Conservation (phyloP, 306 rosid species). For the Clitoria ternatea region DNA sequence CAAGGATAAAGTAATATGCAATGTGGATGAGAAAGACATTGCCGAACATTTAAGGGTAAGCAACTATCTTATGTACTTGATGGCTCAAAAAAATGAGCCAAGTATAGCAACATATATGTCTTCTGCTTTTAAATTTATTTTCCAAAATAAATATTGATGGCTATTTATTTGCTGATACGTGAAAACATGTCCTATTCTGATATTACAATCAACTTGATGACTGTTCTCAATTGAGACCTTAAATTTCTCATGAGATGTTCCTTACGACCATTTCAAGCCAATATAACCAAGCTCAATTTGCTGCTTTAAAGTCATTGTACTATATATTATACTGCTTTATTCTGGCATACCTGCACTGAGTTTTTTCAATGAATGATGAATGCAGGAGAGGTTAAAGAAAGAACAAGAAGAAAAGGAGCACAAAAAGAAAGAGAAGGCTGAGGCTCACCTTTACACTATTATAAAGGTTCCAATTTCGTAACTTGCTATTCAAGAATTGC, state of each 20-base stretch:
- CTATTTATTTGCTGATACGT: neutral
- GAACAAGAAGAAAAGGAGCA: conserved; percentile 92
- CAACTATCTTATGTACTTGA: conserved; percentile 1
- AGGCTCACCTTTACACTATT: conserved; percentile 83
- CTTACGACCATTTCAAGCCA: neutral
- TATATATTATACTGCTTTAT: conserved; percentile 10
- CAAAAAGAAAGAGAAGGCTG: conserved; percentile 81
- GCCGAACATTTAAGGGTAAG: conserved; percentile 98
- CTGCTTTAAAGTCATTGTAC: neutral
- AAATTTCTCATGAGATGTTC: neutral
- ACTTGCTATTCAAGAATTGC: conserved; percentile 6
- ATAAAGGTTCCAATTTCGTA: conserved; percentile 57
- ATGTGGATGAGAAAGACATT: conserved; percentile 96
- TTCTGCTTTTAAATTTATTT: neutral
- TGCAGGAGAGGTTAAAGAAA: conserved; percentile 86
- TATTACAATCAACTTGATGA: neutral
- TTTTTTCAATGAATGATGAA: conserved; percentile 5
- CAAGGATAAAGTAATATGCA: conserved; percentile 93
- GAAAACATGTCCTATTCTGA: neutral
- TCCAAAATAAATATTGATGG: neutral
- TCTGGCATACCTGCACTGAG: conserved; percentile 8
- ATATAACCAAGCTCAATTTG: neutral
- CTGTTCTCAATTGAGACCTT: neutral
- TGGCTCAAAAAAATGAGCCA: neutral
- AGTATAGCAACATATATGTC: neutral